Base-by-base conservation (phyloP, 78 protist genomes). In the Chrysochromulina parva region DNA sequence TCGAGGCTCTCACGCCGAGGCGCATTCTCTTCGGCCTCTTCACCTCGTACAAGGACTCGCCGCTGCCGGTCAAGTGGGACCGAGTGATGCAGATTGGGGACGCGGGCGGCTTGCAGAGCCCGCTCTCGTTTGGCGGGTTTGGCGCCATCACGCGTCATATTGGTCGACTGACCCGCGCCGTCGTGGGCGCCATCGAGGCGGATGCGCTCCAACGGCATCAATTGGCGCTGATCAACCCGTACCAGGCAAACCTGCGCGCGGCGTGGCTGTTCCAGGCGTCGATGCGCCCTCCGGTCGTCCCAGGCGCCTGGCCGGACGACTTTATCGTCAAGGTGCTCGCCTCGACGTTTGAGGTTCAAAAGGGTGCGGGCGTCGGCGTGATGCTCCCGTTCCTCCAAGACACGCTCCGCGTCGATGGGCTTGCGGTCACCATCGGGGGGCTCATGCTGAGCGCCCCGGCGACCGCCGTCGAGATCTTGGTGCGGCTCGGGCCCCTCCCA, bases 111-210 rank as follows among this genome's bases (percentile, higher is more conserved):
- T 3, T 78, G 62, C 86, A 78, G 60, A 22, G 47, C 4, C 86
- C 86, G 24, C 86, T 78, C 59, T 78, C 86, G 24, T 78, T 78
- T 17, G 86, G 86, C 59, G 86, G 86, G 0, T 78, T 78, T 14
- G 86, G 86, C 47, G 86, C 86, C 19, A 3, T 78, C 62, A 78
- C 60, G 60, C 59, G 86, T 6, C 86, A 78, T 62, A 1, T 78
- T 2, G 19, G 38, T 0, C 86, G 86, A 14, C 16, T 78, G 3
- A 3, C 17, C 4, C 10, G 2, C 55, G 86, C n/a, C 86, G 17
- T 78, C 47, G 58, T 3, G 48, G n/a, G 17, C 13, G 86, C 86
- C 5, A 5, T 78, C 86, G 86, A 26, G 20, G 38, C 48, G 20
- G 86, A 78, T 11, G n/a, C 38, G 50, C 86, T 78, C 65, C 1